Percentiles rank a stretch among this genome's conserved stretches.
These are phyloP conservation scores for Lineolata rhizophorae DNA, from an alignment of 495 filamentous ascomycete species.

Conservation along the genomic window DNA sequence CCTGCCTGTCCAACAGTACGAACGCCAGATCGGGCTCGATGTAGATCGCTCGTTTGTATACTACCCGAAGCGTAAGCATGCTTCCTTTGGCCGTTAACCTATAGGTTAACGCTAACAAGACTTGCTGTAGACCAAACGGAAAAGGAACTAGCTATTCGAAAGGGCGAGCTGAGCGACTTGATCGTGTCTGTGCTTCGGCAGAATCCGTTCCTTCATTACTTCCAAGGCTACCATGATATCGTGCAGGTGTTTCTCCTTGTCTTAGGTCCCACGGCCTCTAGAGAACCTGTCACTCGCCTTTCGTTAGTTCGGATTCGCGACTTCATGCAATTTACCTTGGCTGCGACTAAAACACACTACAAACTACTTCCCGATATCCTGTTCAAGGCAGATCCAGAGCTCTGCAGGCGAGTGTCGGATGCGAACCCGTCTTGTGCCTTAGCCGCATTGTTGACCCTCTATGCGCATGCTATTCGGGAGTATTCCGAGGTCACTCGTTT, in stretches of 20 bases:
- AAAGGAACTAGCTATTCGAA: slow-evolving; percentile 38
- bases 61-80: slow-evolving; percentile 55
- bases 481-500: slow-evolving; percentile 71
- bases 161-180: slow-evolving; percentile 47
- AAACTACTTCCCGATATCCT: slow-evolving; percentile 68
- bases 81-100: slow-evolving; percentile 3
- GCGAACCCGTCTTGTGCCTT: slow-evolving; percentile 85
- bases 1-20: slow-evolving; percentile 52
- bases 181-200: slow-evolving; percentile 56
- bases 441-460: slow-evolving; percentile 74
- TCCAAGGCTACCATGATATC: slow-evolving; percentile 97
- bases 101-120: slow-evolving; percentile 15
- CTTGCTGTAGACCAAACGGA: slow-evolving; percentile 22
- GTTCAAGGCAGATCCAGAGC: slow-evolving; percentile 35
- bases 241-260: slow-evolving; percentile 89
- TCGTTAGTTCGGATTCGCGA: slow-evolving; percentile 81
- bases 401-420: slow-evolving; percentile 49
- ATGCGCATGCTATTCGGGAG: slow-evolving; percentile 83
- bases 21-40: slow-evolving; percentile 74
- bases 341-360: slow-evolving; percentile 60
- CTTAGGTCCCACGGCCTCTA: slow-evolving; percentile 33
- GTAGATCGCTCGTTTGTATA: slow-evolving; percentile 94
- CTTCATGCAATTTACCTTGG: slow-evolving; percentile 88
- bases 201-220: slow-evolving; percentile 79
- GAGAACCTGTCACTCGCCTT: slow-evolving; percentile 45